Percentiles rank a stretch among this genome's conserved stretches.
Conservation (phyloP, 768 basidiomycete genomes). For the Gymnopilus dilepis region DNA sequence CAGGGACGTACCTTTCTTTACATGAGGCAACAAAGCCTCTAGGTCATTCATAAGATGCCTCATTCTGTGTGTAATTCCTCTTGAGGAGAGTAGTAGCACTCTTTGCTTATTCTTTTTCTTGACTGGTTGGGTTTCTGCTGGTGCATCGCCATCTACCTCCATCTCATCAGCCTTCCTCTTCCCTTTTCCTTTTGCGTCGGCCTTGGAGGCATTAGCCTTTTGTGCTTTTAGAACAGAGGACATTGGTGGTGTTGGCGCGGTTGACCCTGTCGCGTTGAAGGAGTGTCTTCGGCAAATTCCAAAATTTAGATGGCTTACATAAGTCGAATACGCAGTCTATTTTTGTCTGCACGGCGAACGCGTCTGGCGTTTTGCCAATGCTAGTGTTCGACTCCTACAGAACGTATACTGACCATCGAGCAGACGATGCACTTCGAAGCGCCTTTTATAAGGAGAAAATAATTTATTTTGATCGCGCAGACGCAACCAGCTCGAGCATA, state of each 20-base stretch:
- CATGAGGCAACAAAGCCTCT: slow-evolving; percentile 87
- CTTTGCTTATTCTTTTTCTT: slow-evolving; percentile 92
- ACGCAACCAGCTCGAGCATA: neutral
- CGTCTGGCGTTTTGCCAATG: too few species aligned
- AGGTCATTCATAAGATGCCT: slow-evolving; percentile 96
- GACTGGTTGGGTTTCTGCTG: slow-evolving; percentile 38
- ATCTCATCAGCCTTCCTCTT: slow-evolving; percentile 68
- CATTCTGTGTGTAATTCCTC: slow-evolving; percentile 96
- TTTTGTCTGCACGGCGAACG: neutral
- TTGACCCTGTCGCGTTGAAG: neutral
- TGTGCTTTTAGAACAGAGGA: slow-evolving; percentile 68
- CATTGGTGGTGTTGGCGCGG: slow-evolving; percentile 47
- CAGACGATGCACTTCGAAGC: too few species aligned
- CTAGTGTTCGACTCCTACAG: too few species aligned
- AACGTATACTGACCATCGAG: too few species aligned
- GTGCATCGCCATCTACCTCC: slow-evolving; percentile 54
- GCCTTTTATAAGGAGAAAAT: neutral
- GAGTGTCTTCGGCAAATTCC: neutral
- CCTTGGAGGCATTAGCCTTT: slow-evolving; percentile 58
- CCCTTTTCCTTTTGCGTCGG: slow-evolving; percentile 59
- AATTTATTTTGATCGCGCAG: neutral
- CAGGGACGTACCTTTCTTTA: slow-evolving; percentile 83
- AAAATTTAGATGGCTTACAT: neutral
- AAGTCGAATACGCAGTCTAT: neutral
- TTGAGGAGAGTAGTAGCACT: slow-evolving; percentile 88